Base-by-base conservation (phyloP, 2,329 filamentous ascomycete species). In the Penicillium sp. region DNA sequence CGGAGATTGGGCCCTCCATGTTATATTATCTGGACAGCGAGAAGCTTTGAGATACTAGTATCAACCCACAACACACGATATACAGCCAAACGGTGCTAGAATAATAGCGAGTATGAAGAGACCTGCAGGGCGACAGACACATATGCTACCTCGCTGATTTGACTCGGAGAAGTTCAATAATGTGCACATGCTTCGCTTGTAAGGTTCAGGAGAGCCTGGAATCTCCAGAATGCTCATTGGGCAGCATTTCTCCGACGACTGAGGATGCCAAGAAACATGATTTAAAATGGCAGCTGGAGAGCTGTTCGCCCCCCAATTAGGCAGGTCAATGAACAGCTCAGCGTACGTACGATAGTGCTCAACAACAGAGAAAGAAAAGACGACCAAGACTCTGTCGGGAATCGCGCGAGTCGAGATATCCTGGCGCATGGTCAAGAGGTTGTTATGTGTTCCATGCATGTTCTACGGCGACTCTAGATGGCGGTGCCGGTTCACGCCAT, bases 391-490 rank as follows among this genome's bases (percentile, higher is more conserved):
- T 15, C 35, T 1, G 35, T 41, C 35, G 35, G 35, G 35, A 41
- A 41, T 41, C 35, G 35, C 35, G 35, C 35, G 35, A 41, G 11
- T 13, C 35, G 35, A 41, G 13, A 41, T 38, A 53, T 41, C 35
- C 35, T 17, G 35, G 13, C 35, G 35, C 11, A 5, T 15, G 35
- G 35, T 41, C 35, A 41, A 13, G 35, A 69, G 50, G 61, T 11
- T 45, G 66, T 69, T 67, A 69, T 66, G 71, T 71, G 67, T 76
- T 76, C 75, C 69, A 76, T 76, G 74, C 75, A 76, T 74, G 55
- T 76, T 76, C 74, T 76, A 69, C 73, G 73, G 66, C 68, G 64
- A 70, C 70, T 76, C 72, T 70, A 69, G 60, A 55, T 56, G 48
- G 46, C 31, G 31, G 57, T 48, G 57, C 57, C 48, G 58, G 61